Evolutionary conservation across 2,329 filamentous ascomycete genomes (phyloP).

Genomic region (Herpotrichia juniperi): DNA sequence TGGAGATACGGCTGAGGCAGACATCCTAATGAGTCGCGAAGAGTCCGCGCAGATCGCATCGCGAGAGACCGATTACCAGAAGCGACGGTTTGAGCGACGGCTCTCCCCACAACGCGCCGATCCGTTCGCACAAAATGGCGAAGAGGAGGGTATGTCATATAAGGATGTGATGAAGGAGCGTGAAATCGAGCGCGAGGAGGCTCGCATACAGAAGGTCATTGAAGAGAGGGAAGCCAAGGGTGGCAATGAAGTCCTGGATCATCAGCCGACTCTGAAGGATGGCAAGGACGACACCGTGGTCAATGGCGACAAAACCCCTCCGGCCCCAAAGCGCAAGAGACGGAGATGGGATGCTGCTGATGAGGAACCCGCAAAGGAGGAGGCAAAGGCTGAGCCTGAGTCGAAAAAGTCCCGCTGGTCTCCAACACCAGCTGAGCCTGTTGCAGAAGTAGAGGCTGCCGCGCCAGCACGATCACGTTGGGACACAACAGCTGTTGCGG

Average conservation of each 20-base stretch:
- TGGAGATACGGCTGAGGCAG: conserved; percentile 90
- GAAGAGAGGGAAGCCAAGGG: conserved; percentile 72
- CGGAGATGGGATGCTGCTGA: conserved; percentile 84
- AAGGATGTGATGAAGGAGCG: conserved; percentile 88
- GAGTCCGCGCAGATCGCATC: conserved; percentile 89
- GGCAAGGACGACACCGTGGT: conserved; percentile 66
- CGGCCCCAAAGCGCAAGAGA: conserved; percentile 73
- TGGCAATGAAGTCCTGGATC: conserved; percentile 66
- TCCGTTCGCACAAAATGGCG: conserved; percentile 78
- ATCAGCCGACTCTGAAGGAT: conserved; percentile 75
- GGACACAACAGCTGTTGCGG: conserved; percentile 36
- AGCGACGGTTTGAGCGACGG: conserved; percentile 83
- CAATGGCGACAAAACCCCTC: conserved; percentile 72
- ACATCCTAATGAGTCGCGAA: conserved; percentile 84
- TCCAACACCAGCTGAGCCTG: conserved; percentile 27
- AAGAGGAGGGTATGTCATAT: conserved; percentile 80
- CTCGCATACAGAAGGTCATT: conserved; percentile 80
- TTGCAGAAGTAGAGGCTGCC: conserved; percentile 14
- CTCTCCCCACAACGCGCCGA: conserved; percentile 87
- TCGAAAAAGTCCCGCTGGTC: conserved; percentile 74
- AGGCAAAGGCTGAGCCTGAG: conserved; percentile 20
- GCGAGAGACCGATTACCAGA: conserved; percentile 97
- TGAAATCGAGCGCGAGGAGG: conserved; percentile 92
- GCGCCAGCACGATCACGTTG: conserved; percentile 39
- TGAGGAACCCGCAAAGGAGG: conserved; percentile 24